Conservation (phyloP, 78 protist genomes). For the Dictyostelium firmibasis region DNA sequence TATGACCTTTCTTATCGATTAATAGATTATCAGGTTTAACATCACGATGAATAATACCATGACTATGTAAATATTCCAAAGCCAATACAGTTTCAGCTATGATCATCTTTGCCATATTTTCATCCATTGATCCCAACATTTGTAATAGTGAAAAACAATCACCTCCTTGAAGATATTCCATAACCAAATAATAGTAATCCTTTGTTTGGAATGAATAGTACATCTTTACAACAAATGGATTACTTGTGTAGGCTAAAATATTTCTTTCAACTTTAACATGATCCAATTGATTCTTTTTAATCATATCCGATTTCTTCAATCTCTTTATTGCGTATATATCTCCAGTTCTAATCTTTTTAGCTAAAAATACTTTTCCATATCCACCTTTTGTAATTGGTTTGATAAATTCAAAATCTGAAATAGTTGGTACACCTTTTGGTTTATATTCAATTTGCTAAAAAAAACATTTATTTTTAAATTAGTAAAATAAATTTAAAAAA, state of each 20-base stretch:
- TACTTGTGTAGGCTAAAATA: constrained; percentile 62
- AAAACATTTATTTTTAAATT: no score
- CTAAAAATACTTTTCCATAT: constrained; percentile 84
- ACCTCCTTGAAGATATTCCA: constrained; percentile 91
- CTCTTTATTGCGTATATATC: constrained; percentile 94
- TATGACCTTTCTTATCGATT: constrained; percentile 81
- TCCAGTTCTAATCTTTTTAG: constrained; percentile 82
- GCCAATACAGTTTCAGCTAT: constrained; percentile 84
- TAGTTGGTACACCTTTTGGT: constrained; percentile 76
- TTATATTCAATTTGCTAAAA: not conserved
- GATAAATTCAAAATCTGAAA: constrained; percentile 74
- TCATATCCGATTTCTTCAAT: constrained; percentile 81
- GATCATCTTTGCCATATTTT: constrained; percentile 80
- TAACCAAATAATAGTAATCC: constrained; percentile 83
- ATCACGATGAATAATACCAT: constrained; percentile 83
- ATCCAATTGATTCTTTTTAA: constrained; percentile 80
- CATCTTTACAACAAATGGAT: constrained; percentile 81
- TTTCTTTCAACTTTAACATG: constrained; percentile 80
- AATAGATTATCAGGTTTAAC: constrained; percentile 83
- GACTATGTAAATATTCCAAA: constrained; percentile 77
- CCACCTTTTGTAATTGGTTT: constrained; percentile 84
- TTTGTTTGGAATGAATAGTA: constrained; percentile 81
- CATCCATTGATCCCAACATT: constrained; percentile 80
- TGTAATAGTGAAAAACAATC: constrained; percentile 80
- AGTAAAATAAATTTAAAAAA: no score